Evolutionary conservation across 2,329 filamentous ascomycete species (phyloP).

Genomic region (Aspergillus caelatus): DNA sequence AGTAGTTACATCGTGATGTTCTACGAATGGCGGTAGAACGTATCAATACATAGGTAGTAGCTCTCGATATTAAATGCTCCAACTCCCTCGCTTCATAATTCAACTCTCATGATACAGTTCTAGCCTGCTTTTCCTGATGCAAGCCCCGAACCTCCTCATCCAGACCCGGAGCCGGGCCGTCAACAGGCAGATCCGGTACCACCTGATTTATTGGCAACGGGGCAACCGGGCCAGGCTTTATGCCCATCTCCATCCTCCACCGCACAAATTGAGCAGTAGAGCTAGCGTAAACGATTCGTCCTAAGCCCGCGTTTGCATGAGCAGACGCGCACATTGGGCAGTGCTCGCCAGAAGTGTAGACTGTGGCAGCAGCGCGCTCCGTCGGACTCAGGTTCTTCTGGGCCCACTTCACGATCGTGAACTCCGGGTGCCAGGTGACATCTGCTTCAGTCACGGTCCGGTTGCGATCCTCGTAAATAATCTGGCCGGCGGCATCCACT

Average conservation of each 20-base stretch:
- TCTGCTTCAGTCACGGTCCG: conserved; percentile 14
- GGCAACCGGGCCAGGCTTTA: conserved; percentile 16
- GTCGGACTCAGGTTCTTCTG: conserved; percentile 12
- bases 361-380: conserved; percentile 14
- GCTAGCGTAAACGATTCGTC: conserved; percentile 20
- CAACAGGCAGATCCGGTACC: conserved; percentile 12
- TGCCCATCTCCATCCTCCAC: conserved; percentile 17
- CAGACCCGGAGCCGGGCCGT: conserved; percentile 16
- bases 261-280: conserved; percentile 15
- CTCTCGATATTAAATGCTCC: background rate
- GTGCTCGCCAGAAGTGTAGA: conserved; percentile 22
- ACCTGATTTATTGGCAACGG: conserved; percentile 20
- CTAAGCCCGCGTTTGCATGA: conserved; percentile 19
- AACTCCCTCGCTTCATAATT: no score
- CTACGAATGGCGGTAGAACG: background rate
- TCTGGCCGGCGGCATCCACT: conserved; percentile 9
- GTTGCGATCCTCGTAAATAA: conserved; percentile 21
- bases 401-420: conserved; percentile 18
- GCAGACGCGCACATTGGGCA: conserved; percentile 20
- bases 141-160: conserved; percentile 15
- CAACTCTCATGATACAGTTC: background rate
- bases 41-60: background rate
- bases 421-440: conserved; percentile 18
- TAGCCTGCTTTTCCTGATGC: conserved; percentile 11
- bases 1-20: background rate